phyloP scores from a whole-genome alignment of 2,329 filamentous ascomycete genomes.

The Xylaria hypoxylon region DNA sequence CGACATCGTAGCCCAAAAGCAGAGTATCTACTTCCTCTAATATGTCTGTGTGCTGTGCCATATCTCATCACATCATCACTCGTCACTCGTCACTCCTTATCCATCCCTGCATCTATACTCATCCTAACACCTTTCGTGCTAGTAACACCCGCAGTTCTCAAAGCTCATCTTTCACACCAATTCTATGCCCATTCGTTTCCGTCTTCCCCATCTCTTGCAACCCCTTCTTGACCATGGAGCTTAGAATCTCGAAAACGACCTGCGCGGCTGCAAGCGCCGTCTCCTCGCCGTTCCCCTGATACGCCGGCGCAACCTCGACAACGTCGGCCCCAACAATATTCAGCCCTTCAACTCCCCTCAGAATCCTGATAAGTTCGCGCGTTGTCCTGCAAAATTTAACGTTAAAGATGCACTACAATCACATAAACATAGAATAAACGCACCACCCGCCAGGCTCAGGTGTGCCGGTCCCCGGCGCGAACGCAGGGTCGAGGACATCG shows the following conservation, averaged over 20 bases:
- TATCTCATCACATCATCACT: no score
- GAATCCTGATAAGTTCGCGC: conserved; percentile 83
- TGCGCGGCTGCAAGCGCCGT: conserved; percentile 81
- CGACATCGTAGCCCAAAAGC: no score
- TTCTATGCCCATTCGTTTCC: conserved; percentile 32
- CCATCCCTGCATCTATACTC: background rate
- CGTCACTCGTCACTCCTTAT: background rate
- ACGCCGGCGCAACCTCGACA: conserved; percentile 88
- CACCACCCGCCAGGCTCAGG: conserved; percentile 92
- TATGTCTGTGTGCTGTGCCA: no score
- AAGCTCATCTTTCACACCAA: conserved; percentile 44
- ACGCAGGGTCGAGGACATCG: conserved; percentile 77
- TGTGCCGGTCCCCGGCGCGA: conserved; percentile 82
- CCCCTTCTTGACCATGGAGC: conserved; percentile 74
- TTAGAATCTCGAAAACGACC: conserved; percentile 87
- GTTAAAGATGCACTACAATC: no score
- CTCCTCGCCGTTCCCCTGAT: conserved; percentile 82
- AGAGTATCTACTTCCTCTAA: no score
- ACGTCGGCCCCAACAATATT: conserved; percentile 92
- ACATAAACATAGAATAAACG: no score
- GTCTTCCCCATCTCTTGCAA: conserved; percentile 51
- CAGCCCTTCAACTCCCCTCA: conserved; percentile 82
- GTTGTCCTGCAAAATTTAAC: no score
- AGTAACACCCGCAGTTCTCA: background rate
- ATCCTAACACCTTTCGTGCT: background rate